Evolutionary conservation across 805 yeast genomes (phyloP).

Genomic region (Wickerhamiella qilinensis): DNA sequence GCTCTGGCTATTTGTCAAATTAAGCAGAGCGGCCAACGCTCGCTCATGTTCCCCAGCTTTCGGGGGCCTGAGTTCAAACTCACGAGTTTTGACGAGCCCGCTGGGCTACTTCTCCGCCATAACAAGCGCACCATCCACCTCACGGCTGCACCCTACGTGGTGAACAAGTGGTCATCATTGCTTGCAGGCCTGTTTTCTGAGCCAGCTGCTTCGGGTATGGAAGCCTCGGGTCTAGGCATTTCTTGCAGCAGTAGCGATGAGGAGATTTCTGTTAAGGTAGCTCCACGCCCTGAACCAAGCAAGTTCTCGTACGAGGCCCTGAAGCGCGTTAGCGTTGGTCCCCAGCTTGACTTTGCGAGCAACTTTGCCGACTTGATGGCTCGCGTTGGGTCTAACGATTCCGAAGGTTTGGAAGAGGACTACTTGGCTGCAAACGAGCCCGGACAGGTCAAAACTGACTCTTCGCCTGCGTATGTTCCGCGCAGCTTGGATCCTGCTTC

Average conservation of each 20-base stretch:
- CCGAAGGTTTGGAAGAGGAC: background rate
- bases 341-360: conserved; percentile 3
- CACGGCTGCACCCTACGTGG: conserved; percentile 3
- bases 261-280: background rate
- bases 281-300: background rate
- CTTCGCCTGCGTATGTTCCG: background rate
- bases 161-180: conserved; percentile 2
- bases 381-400: background rate
- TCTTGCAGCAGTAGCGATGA: background rate
- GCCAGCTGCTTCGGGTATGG: background rate
- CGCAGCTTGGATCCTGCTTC: background rate
- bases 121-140: background rate
- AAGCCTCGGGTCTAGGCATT: background rate
- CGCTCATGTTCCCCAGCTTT: conserved; percentile 7
- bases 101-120: background rate
- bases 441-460: background rate
- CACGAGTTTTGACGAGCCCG: background rate
- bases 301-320: background rate
- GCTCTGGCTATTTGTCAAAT: conserved; percentile 6
- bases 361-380: background rate
- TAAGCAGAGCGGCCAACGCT: conserved; percentile 3
- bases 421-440: background rate
- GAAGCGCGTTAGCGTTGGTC: conserved; percentile 4
- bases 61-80: background rate
- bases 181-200: background rate